Percentiles rank a stretch among this genome's conserved stretches.
These are phyloP conservation scores for Caryocar brasiliense DNA, from an alignment of 441 rosid species.

Conservation along the genomic window DNA sequence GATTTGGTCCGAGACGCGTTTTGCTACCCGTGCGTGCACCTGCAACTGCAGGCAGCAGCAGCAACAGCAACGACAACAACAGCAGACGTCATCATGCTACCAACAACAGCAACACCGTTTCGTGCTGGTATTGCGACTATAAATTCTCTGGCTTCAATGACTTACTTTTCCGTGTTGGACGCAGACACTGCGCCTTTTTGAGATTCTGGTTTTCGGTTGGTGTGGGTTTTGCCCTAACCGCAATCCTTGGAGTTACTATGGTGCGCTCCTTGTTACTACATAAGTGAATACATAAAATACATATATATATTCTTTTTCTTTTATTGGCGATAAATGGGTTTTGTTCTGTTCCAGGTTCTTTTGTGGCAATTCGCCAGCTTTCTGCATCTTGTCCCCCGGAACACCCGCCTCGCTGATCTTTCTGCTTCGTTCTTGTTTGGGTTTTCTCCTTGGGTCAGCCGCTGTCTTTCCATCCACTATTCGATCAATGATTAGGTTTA, in stretches of 20 bases:
- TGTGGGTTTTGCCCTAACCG: conserved; percentile 54
- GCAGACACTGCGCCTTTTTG: conserved; percentile 36
- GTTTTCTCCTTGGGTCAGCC: conserved; percentile 25
- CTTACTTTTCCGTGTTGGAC: conserved; percentile 52
- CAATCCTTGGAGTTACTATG: conserved; percentile 39
- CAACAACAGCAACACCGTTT: conserved; percentile 22
- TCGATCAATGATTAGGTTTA: too few relatives aligned
- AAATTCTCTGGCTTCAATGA: conserved; percentile 44
- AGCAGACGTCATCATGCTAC: too few relatives aligned
- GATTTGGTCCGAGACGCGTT: conserved; percentile 23
- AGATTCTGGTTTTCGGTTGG: conserved; percentile 77
- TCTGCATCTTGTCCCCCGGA: conserved; percentile 14
- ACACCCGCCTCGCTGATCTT: conserved; percentile 6
- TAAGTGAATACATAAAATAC: too few relatives aligned
- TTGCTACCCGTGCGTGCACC: conserved; percentile 26
- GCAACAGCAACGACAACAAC: too few relatives aligned
- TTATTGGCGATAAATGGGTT: not conserved
- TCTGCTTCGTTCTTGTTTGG: conserved; percentile 28
- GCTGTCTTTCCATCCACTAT: not conserved
- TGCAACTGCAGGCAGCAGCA: not conserved
- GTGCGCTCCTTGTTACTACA: conserved; percentile 18
- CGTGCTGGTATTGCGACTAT: conserved; percentile 65
- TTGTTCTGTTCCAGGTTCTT: conserved; percentile 20
- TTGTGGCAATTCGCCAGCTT: conserved; percentile 16
- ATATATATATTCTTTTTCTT: too few relatives aligned